These are phyloP conservation scores for Tolypocladium tundrense DNA, from an alignment of 2,329 filamentous ascomycete genomes.

Conservation along the genomic window DNA sequence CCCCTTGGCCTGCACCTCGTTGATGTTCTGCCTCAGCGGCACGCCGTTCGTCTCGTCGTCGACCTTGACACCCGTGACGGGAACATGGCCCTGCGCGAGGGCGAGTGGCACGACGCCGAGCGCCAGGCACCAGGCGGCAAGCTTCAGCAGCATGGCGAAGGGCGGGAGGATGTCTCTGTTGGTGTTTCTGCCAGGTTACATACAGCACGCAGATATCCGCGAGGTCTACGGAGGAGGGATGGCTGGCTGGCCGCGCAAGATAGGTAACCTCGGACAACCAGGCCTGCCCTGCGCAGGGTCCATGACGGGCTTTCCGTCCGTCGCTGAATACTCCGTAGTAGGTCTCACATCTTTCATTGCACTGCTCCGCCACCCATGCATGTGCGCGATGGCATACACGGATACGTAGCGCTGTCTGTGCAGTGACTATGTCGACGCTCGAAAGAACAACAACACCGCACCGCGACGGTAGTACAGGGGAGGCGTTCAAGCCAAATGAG, in stretches of 20 bases:
- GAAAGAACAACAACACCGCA: neutral
- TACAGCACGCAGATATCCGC: neutral
- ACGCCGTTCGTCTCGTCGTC: conserved; percentile 24
- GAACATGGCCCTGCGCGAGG: conserved; percentile 13
- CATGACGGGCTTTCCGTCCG: too few species aligned
- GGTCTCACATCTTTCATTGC: too few species aligned
- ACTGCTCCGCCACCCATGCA: too few species aligned
- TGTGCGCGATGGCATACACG: too few species aligned
- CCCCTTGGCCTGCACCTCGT: conserved; percentile 28
- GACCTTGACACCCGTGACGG: conserved; percentile 28
- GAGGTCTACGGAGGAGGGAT: neutral
- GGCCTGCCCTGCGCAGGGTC: too few species aligned
- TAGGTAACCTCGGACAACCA: too few species aligned
- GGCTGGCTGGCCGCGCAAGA: neutral
- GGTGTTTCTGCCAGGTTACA: neutral
- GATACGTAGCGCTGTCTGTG: neutral
- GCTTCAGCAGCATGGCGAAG: conserved; percentile 9
- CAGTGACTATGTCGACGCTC: neutral
- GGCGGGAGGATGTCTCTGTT: neutral
- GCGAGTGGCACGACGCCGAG: conserved; percentile 13
- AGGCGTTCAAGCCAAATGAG: too few species aligned
- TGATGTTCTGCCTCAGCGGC: conserved; percentile 37
- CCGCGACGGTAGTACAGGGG: neutral
- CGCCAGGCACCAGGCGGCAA: conserved; percentile 13
- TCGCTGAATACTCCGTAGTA: too few species aligned